These are phyloP conservation scores for Saraca asoca DNA, from an alignment of 331 rosid genomes.

Conservation along the genomic window DNA sequence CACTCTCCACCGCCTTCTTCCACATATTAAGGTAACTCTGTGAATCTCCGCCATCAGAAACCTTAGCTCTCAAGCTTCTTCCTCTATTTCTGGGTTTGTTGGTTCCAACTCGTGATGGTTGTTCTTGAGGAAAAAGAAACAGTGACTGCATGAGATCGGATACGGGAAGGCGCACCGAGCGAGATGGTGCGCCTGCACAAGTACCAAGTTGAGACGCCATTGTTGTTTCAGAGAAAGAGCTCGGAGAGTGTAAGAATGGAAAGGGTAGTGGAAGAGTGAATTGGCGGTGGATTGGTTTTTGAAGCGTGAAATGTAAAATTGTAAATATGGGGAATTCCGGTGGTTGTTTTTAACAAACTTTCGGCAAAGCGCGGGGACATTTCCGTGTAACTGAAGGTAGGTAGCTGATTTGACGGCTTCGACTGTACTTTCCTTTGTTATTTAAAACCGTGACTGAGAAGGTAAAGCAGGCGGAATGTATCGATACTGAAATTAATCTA, in stretches of 20 bases:
- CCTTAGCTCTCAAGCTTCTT: constrained; percentile 38
- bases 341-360: too few relatives aligned
- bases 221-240: constrained; percentile 1
- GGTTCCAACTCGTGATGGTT: neutral
- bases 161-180: constrained; percentile 14
- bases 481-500: too few relatives aligned
- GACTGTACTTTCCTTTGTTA: too few relatives aligned
- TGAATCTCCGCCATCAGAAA: constrained; percentile 50
- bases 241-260: neutral
- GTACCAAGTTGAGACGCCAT: constrained; percentile 57
- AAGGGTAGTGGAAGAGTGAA: neutral
- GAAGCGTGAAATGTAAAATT: too few relatives aligned
- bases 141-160: constrained; percentile 6
- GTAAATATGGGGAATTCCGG: too few relatives aligned
- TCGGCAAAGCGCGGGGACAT: too few relatives aligned
- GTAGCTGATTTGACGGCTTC: too few relatives aligned
- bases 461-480: too few relatives aligned
- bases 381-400: too few relatives aligned
- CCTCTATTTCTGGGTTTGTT: neutral
- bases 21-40: constrained; percentile 70
- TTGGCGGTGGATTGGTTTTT: constrained; percentile 18
- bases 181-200: constrained; percentile 31
- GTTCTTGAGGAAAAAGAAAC: constrained; percentile 12
- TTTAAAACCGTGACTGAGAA: too few relatives aligned
- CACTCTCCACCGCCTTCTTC: constrained; percentile 73